These are phyloP conservation scores for Gilbertella persicaria DNA, from an alignment of 371 early-diverging fungal genomes.

Conservation along the genomic window DNA sequence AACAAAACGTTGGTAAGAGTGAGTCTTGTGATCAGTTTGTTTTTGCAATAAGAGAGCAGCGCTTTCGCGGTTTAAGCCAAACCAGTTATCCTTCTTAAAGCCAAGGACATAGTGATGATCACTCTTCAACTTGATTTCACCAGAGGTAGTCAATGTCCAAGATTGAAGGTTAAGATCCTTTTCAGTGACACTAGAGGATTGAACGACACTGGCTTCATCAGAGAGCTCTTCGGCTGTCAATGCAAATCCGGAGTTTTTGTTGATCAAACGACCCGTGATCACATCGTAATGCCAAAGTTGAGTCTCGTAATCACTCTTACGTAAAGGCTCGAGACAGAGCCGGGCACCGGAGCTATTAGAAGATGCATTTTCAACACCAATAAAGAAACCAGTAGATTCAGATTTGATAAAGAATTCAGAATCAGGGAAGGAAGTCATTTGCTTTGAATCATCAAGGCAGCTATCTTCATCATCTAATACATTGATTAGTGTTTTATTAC, in stretches of 20 bases:
- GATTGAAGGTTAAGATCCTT: slow-evolving; percentile 25
- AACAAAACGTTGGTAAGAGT: slow-evolving; percentile 34
- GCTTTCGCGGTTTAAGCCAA: slow-evolving; percentile 36
- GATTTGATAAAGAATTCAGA: slow-evolving; percentile 46
- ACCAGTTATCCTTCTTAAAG: slow-evolving; percentile 48
- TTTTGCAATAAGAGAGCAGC: slow-evolving; percentile 40
- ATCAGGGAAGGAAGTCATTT: slow-evolving; percentile 34
- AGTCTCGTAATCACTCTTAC: slow-evolving; percentile 33
- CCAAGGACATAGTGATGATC: slow-evolving; percentile 45
- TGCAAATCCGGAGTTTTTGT: slow-evolving; percentile 54
- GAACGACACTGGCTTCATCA: slow-evolving; percentile 44
- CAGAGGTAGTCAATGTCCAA: slow-evolving; percentile 29
- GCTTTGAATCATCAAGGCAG: slow-evolving; percentile 20
- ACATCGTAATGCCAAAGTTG: slow-evolving; percentile 59
- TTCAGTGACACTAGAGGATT: slow-evolving; percentile 28
- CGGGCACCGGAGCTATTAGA: slow-evolving; percentile 26
- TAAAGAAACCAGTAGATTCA: slow-evolving; percentile 33
- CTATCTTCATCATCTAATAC: slow-evolving; percentile 29
- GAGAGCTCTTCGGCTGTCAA: slow-evolving; percentile 50
- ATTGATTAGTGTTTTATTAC: slow-evolving; percentile 4
- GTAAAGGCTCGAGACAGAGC: slow-evolving; percentile 37
- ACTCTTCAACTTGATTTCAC: slow-evolving; percentile 39
- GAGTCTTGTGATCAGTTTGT: slow-evolving; percentile 18
- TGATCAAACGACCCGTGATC: slow-evolving; percentile 44
- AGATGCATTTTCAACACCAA: slow-evolving; percentile 38